Evolutionary conservation across 129 eudicot genomes (phyloP).

Genomic region (Mikania micrantha): DNA sequence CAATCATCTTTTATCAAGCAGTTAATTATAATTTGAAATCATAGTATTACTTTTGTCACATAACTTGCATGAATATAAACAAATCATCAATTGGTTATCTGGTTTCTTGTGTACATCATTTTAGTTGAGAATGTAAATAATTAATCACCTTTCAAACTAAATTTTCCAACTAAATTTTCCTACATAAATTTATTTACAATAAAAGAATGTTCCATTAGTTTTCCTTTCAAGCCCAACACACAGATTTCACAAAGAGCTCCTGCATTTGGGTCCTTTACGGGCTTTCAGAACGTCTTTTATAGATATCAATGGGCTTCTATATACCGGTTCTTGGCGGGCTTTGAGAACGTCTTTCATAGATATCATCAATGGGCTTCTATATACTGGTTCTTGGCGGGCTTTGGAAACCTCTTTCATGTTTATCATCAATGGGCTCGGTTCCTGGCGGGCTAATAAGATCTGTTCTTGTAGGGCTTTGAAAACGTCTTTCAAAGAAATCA

Average conservation of each 20-base stretch:
- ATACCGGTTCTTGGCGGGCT: constrained; percentile 22
- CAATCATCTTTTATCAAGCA: too few species aligned
- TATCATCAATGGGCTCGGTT: constrained; percentile 63
- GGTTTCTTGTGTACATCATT: neutral
- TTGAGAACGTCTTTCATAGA: constrained; percentile 39
- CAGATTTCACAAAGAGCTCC: constrained; percentile 20
- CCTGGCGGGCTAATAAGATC: too few species aligned
- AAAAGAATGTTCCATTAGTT: constrained; percentile 45
- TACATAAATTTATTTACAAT: constrained; percentile 42
- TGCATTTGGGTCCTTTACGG: constrained; percentile 22
- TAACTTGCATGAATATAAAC: neutral
- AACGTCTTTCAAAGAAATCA: too few species aligned
- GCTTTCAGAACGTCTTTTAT: too few species aligned
- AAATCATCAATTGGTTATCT: neutral
- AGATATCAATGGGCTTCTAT: too few species aligned
- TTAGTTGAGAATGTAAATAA: neutral
- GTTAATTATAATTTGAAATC: too few species aligned
- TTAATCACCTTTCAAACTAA: neutral
- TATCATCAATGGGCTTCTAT: constrained; percentile 80
- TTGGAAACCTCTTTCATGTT: constrained; percentile 37
- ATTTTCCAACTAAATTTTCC: neutral
- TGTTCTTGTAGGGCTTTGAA: too few species aligned
- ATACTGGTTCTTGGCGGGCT: constrained; percentile 22
- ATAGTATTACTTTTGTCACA: too few species aligned
- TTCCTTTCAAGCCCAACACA: constrained; percentile 4